These are phyloP conservation scores for Tardiomyces blankii DNA, from an alignment of 1,139 yeast genomes.

Conservation along the genomic window DNA sequence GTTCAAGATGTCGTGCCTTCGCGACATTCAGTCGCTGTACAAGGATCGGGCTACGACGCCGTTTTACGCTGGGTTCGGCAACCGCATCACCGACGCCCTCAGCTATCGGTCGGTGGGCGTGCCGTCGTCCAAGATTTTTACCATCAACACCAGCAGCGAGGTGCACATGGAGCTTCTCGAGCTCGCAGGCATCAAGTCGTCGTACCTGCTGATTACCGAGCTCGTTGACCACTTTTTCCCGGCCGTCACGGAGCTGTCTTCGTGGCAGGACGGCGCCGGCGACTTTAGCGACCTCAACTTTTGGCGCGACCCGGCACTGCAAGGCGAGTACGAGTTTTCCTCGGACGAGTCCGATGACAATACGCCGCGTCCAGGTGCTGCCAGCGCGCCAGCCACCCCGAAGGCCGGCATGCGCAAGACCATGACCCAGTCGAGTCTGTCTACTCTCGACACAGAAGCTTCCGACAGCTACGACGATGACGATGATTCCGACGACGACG, in stretches of 20 bases:
- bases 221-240: slow-evolving; percentile 97
- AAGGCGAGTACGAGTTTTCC: slow-evolving; percentile 4
- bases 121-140: slow-evolving; percentile 89
- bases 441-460: slow-evolving; percentile 3
- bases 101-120: slow-evolving; percentile 91
- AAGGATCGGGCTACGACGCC: slow-evolving; percentile 41
- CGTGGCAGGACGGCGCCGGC: slow-evolving; percentile 12
- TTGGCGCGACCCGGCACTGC: slow-evolving; percentile 64
- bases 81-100: slow-evolving; percentile 91
- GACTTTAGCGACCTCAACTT: slow-evolving; percentile 64
- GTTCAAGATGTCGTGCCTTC: slow-evolving; percentile 93
- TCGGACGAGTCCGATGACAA: neutral
- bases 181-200: slow-evolving; percentile 82
- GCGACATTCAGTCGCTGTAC: slow-evolving; percentile 65
- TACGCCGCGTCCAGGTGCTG: neutral
- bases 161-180: slow-evolving; percentile 95
- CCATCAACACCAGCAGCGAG: slow-evolving; percentile 94
- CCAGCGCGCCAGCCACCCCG: neutral
- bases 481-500: slow-evolving; percentile 7
- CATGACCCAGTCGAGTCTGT: neutral
- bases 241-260: slow-evolving; percentile 39
- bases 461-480: slow-evolving; percentile 7
- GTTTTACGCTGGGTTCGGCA: slow-evolving; percentile 96
- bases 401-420: neutral
- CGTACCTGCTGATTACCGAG: slow-evolving; percentile 84